Base-by-base conservation (phyloP, 441 rosid genomes). In the Eugenia klotzschiana region DNA sequence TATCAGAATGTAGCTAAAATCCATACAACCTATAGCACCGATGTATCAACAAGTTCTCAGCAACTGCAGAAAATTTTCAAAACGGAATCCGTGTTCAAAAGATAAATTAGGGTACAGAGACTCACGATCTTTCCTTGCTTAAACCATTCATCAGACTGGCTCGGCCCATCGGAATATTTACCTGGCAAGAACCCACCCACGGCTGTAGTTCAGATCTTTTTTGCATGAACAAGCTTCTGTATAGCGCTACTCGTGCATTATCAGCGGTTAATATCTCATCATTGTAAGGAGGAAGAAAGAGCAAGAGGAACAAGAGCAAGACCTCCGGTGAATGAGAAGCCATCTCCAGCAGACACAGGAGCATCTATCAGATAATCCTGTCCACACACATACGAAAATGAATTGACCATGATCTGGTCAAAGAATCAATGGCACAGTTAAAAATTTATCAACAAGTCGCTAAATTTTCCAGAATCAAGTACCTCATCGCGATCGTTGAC, bases 311-410 rank as follows among this genome's bases (percentile, higher is more conserved):
- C 2, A 37, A 52, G 82, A 86, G 16, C 14, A 41, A 85, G 60
- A 94, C 98, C 98, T 89, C 99, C 99, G 85, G 92, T 88, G 86
- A 94, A 96, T 60, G 99, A 94, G 89, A 94, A 96, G 53, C 99
- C 99, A 89, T 96, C 98, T 84, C 99, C 98, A 49, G 90, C 93
- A 33, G 96, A 93, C 83, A 89, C 93, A 41, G 95, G 95, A 82
- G 98, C 98, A 89, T 96, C 97, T 50, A 94, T 91, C 83, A 93
- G 92, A 89, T 92, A 94, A 86, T 94, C 98, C 99, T 96, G 90
- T 57, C 53, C 80, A 29, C 29, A 69, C 43, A 25, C 6, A 25
- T 6, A 23, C 43, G 55, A 40, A 51, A 43, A 27, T 8, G 23
- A 52, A 22, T 55, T 23, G 22, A 12, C 53, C 29, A 40, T 73